Evolutionary conservation across 495 filamentous ascomycete genomes (phyloP), one percentile per base, ranked within the genome.

Genomic region (Podospora comata): DNA sequence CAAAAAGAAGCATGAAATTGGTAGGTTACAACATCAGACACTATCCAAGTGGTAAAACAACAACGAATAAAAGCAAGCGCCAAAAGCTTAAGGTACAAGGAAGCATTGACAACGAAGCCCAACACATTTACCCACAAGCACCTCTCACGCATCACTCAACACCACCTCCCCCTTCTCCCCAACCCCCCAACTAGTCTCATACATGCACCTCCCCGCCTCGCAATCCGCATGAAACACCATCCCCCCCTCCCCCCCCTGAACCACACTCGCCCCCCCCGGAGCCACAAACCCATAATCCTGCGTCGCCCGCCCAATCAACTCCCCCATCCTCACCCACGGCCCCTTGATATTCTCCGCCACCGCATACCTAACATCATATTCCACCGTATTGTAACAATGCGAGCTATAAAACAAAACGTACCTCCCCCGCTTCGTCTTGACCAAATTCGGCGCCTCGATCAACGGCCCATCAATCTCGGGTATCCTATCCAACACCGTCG

Each of bases 371-470:
- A 86, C 76, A 67, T 87, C 84, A 68, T 89, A 89, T 13, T 78
- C 70, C 1, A 74, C 73, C 56, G 79, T 81, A 0, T 79, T 84
- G 68, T 78, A 89, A 71, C 83, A 86, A 68, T 88, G 83, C 1
- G 82, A 83, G 57, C 85, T 86, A 74, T 86, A 91, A 66, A 88
- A 89, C 5, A 91, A 74, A 64, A 85, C 80, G 72, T 85, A 90
- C 13, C 75, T 83, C 1, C 84, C 85, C n/a, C 5, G 4, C 6
- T 19, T 19, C 18, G 23, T 20, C n/a, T 80, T 76, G 5, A 86
- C 76, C 27, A 90, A 68, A 53, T 78, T 81, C 1, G 88, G 88
- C 9, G 87, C 88, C 75, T 90, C 88, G 15, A 90, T 81, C 0
- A 89, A 77, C 0, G 85, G 85, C 0, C 86, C 86, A 69, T 88